phyloP scores from a whole-genome alignment of 2,329 filamentous ascomycete genomes.

The Aspergillus calidoustus region DNA sequence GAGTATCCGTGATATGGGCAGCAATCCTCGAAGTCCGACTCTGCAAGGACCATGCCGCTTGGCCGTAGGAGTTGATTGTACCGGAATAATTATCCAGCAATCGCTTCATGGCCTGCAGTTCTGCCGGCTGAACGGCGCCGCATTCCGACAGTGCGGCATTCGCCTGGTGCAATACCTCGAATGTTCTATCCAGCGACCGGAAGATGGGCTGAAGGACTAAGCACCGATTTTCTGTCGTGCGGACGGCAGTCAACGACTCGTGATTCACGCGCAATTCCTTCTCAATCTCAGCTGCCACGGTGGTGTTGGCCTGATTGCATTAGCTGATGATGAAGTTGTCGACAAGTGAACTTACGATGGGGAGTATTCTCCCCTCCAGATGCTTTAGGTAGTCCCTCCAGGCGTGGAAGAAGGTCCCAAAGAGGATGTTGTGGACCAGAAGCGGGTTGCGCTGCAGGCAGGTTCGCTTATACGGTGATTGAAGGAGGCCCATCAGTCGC shows the following conservation, averaged over 20 bases:
- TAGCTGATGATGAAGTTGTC: neutral
- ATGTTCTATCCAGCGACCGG: constrained; percentile 16
- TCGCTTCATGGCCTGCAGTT: constrained; percentile 17
- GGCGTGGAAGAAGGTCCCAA: constrained; percentile 33
- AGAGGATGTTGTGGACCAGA: constrained; percentile 33
- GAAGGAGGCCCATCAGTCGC: constrained; percentile 21
- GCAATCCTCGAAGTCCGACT: constrained; percentile 25
- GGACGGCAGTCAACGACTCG: constrained; percentile 22
- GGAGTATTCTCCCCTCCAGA: constrained; percentile 30
- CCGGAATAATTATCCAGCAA: constrained; percentile 25
- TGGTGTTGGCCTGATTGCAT: constrained; percentile 17
- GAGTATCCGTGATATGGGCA: constrained; percentile 28
- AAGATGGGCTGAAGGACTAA: constrained; percentile 28
- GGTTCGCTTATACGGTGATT: constrained; percentile 15
- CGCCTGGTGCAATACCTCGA: constrained; percentile 18
- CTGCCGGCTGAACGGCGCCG: constrained; percentile 4
- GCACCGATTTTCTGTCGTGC: constrained; percentile 27
- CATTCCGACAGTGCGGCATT: constrained; percentile 15
- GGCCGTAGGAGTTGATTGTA: constrained; percentile 22
- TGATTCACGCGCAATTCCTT: constrained; percentile 26
- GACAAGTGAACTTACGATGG: constrained; percentile 21
- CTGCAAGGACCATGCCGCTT: constrained; percentile 27
- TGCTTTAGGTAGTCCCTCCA: constrained; percentile 37
- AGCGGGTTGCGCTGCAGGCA: constrained; percentile 23
- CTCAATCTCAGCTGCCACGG: constrained; percentile 10